Conservation (phyloP, 2,329 filamentous ascomycete genomes). For the Calcarisporium arbuscula region DNA sequence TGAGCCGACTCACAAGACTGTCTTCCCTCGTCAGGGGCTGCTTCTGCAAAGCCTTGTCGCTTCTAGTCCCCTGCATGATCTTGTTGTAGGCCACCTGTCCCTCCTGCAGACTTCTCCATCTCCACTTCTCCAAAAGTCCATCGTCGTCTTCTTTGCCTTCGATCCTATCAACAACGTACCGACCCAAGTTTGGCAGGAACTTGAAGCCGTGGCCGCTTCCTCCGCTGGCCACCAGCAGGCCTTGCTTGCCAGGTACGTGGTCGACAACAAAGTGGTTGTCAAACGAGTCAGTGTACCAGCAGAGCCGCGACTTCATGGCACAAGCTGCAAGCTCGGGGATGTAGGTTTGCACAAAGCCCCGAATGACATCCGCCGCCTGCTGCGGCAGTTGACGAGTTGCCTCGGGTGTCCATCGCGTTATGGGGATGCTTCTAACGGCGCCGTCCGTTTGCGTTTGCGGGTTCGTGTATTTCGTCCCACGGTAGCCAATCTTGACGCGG, state of each 20-base stretch:
- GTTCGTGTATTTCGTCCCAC: conserved; percentile 45
- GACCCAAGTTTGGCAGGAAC: conserved; percentile 52
- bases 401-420: conserved; percentile 28
- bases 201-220: conserved; percentile 59
- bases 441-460: conserved; percentile 29
- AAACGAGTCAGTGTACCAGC: conserved; percentile 27
- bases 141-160: conserved; percentile 3
- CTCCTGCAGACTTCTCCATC: conserved; percentile 3
- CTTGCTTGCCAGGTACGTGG: conserved; percentile 44
- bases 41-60: conserved; percentile 1
- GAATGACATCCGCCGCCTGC: conserved; percentile 20
- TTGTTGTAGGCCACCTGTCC: conserved; percentile 2
- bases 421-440: conserved; percentile 29
- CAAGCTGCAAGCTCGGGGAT: conserved; percentile 33
- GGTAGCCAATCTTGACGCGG: conserved; percentile 42
- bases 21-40: too few species aligned
- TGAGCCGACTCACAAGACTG: too few species aligned
- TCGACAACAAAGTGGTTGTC: conserved; percentile 28
- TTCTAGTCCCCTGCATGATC: conserved; percentile 5
- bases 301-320: conserved; percentile 24
- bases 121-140: conserved; percentile 4
- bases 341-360: conserved; percentile 29
- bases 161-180: conserved; percentile 43
- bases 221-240: conserved; percentile 53
- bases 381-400: conserved; percentile 18